phyloP scores from a whole-genome alignment of 2,329 filamentous ascomycete genomes.

The Delphinella strobiligena region DNA sequence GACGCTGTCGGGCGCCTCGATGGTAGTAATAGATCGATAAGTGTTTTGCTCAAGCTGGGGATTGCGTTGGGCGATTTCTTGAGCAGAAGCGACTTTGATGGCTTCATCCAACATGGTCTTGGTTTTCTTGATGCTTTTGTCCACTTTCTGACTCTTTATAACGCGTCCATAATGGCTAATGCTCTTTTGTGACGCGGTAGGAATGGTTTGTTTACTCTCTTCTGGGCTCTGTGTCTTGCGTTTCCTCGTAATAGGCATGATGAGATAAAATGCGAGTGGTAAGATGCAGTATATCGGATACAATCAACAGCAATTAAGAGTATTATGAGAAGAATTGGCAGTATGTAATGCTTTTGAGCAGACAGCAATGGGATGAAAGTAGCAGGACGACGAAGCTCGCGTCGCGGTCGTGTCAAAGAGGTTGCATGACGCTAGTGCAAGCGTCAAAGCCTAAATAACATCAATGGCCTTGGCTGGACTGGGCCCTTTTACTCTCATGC shows the following conservation, averaged over 20 bases:
- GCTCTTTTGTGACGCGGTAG: conserved; percentile 2
- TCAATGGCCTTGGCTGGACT: not conserved
- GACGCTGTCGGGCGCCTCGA: too few species aligned
- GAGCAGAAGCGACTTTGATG: not conserved
- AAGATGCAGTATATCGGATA: not conserved
- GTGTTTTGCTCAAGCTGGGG: too few species aligned
- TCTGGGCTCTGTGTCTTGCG: conserved; percentile 7
- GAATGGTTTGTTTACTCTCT: conserved; percentile 1
- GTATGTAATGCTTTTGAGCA: not conserved
- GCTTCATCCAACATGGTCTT: not conserved
- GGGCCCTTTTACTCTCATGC: too few species aligned
- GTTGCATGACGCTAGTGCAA: not conserved
- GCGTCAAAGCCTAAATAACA: not conserved
- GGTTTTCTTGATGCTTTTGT: conserved; percentile 3
- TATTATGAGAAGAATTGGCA: not conserved
- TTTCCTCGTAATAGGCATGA: conserved; percentile 8
- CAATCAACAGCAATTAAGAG: not conserved
- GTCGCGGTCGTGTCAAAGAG: not conserved
- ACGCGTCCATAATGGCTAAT: conserved; percentile 7
- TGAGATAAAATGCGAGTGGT: conserved; percentile 2
- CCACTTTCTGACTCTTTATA: conserved; percentile 2
- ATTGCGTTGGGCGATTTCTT: too few species aligned
- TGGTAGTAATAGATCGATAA: too few species aligned
- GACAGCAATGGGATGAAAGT: not conserved
- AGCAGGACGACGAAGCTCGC: not conserved